phyloP scores from a whole-genome alignment of 1,139 yeast genomes.

The Hansenula anomala region DNA sequence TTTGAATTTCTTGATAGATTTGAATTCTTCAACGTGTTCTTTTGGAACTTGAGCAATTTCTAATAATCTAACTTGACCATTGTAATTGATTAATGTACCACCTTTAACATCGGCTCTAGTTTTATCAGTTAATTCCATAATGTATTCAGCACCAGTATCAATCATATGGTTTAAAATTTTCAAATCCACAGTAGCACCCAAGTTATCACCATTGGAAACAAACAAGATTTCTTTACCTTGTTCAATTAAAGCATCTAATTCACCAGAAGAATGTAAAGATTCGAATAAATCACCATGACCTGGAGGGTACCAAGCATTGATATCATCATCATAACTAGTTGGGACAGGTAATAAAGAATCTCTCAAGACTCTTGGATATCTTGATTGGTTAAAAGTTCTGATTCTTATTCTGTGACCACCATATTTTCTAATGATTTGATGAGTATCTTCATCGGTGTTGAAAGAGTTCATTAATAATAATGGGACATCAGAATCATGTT shows the following conservation, averaged over 20 bases:
- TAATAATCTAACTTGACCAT: constrained; percentile 88
- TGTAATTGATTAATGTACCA: constrained; percentile 96
- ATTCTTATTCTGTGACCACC: constrained; percentile 95
- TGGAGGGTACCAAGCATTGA: constrained; percentile 96
- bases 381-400: constrained; percentile 93
- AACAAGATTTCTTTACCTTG: constrained; percentile 94
- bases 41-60: constrained; percentile 99
- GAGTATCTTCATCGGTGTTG: constrained; percentile 96
- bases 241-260: constrained; percentile 81
- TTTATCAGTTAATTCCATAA: constrained; percentile 98
- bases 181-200: constrained; percentile 97
- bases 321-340: constrained; percentile 61
- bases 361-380: constrained; percentile 92
- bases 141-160: constrained; percentile 86
- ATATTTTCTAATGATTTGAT: constrained; percentile 91
- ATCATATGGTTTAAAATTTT: constrained; percentile 90
- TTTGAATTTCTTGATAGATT: constrained; percentile 94
- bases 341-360: constrained; percentile 96
- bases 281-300: constrained; percentile 99
- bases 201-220: constrained; percentile 96
- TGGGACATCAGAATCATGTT: constrained; percentile 90
- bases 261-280: constrained; percentile 83
- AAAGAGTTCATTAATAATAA: constrained; percentile 96
- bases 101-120: constrained; percentile 99
- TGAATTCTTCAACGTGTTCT: constrained; percentile 97